Percentiles rank a stretch among this genome's conserved stretches.
These are phyloP conservation scores for Chenopodium album DNA, from an alignment of 148 eudicot genomes.

Conservation along the genomic window DNA sequence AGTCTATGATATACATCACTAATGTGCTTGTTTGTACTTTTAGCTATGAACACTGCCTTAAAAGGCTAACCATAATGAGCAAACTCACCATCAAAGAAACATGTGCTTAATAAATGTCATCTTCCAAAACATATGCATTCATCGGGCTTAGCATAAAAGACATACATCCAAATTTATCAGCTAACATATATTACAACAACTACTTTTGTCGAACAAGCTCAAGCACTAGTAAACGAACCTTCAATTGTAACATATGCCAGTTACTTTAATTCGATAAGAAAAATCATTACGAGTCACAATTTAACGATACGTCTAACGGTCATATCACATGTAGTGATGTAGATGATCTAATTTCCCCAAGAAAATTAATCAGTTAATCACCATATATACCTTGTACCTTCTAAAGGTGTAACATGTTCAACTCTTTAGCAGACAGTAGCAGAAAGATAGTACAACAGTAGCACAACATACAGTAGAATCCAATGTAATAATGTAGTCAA, in stretches of 20 bases:
- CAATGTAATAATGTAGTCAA: slow-evolving; percentile 19
- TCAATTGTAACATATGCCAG: no score
- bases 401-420: not conserved
- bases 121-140: no score
- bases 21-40: not conserved
- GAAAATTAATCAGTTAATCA: not conserved
- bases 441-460: not conserved
- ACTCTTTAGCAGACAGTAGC: slow-evolving; percentile 1
- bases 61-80: not conserved
- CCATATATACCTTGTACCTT: no score
- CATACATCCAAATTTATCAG: no score
- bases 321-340: not conserved
- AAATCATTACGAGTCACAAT: no score
- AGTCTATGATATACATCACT: no score
- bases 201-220: not conserved
- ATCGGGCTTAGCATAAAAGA: no score
- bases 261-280: not conserved
- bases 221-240: no score
- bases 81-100: not conserved
- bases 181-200: not conserved
- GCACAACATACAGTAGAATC: not conserved
- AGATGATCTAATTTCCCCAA: not conserved
- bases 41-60: not conserved
- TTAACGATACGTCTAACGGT: no score
- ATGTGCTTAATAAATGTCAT: not conserved